Conservation (phyloP, 768 basidiomycete species). For the Lactifluus hygrophoroides region DNA sequence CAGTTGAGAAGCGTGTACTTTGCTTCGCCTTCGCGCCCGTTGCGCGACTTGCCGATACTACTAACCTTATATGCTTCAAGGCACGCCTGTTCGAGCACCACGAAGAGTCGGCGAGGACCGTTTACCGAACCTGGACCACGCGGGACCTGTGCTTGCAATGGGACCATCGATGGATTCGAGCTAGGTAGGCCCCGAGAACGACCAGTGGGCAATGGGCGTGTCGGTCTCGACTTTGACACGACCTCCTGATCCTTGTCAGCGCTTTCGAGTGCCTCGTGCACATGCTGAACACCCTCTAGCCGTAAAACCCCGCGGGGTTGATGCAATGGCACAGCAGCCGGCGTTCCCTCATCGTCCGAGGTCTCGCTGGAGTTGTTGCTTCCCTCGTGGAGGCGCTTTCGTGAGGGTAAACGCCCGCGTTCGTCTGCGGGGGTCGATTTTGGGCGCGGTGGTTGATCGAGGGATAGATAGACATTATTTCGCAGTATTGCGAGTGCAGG, state of each 20-base stretch:
- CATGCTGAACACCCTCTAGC: not conserved
- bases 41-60: slow-evolving; percentile 44
- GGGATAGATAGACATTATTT: slow-evolving; percentile 25
- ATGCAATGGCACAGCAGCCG: slow-evolving; percentile 3
- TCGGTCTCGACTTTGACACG: slow-evolving; percentile 25
- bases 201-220: slow-evolving; percentile 30
- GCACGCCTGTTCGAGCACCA: slow-evolving; percentile 90
- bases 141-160: slow-evolving; percentile 72
- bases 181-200: slow-evolving; percentile 29
- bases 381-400: slow-evolving; percentile 27
- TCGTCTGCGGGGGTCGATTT: slow-evolving; percentile 66
- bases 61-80: slow-evolving; percentile 90
- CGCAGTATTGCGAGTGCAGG: slow-evolving; percentile 22
- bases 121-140: slow-evolving; percentile 40
- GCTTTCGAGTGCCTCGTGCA: slow-evolving; percentile 19
- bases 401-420: slow-evolving; percentile 39
- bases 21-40: slow-evolving; percentile 58
- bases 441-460: slow-evolving; percentile 53
- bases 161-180: slow-evolving; percentile 73
- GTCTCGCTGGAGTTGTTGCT: slow-evolving; percentile 19
- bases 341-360: slow-evolving; percentile 43
- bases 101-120: slow-evolving; percentile 66
- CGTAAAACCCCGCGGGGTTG: not conserved
- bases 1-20: slow-evolving; percentile 97
- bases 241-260: slow-evolving; percentile 45